phyloP scores from a whole-genome alignment of 345 rosid genomes.

The Eucalyptus marginata region DNA sequence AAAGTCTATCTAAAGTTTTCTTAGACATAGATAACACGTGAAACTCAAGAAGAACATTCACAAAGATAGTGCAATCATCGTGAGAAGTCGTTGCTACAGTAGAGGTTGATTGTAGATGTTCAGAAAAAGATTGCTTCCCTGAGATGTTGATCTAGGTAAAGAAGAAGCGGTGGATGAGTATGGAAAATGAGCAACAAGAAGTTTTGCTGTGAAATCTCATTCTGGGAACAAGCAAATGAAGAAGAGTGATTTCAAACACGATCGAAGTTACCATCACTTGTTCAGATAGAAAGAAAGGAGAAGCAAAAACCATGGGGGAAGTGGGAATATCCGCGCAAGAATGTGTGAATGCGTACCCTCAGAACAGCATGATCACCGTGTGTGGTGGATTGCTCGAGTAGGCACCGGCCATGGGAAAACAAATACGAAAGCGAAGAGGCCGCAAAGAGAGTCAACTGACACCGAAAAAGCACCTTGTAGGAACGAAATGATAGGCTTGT shows the following conservation, averaged over 20 bases:
- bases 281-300: background rate
- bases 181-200: background rate
- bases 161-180: background rate
- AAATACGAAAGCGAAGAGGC: background rate
- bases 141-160: background rate
- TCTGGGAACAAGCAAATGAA: background rate
- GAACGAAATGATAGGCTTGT: background rate
- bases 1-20: background rate
- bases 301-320: background rate
- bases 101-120: background rate
- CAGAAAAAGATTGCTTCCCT: background rate
- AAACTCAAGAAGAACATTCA: background rate
- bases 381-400: background rate
- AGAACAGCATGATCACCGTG: background rate
- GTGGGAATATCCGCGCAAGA: too few relatives aligned
- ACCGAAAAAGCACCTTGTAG: background rate
- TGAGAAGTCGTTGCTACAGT: background rate
- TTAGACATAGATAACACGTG: background rate
- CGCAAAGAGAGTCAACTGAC: background rate
- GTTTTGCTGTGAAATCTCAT: background rate
- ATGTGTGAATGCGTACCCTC: background rate
- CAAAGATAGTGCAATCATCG: background rate
- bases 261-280: background rate
- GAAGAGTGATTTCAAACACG: background rate
- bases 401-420: background rate